Conservation (phyloP, 2,329 filamentous ascomycete species). For the Verticillium klebahnii region DNA sequence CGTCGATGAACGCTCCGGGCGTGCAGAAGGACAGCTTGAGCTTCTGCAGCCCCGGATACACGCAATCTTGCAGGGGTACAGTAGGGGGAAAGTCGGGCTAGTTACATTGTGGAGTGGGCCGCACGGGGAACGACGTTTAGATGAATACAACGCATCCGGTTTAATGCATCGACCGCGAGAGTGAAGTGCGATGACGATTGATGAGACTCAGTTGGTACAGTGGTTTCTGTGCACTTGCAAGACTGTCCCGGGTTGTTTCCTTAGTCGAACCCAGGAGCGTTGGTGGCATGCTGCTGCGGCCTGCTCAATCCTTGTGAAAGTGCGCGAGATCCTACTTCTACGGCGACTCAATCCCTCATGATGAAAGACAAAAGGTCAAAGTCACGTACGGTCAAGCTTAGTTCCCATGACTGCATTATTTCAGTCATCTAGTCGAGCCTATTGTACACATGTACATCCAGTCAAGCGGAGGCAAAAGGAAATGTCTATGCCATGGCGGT, state of each 20-base stretch:
- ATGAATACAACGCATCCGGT: background rate
- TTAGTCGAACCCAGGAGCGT: no score
- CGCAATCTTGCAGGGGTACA: background rate
- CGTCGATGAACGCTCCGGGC: background rate
- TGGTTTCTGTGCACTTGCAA: background rate
- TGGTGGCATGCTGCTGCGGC: no score
- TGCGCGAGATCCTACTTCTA: no score
- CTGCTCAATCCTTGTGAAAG: no score
- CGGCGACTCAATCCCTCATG: no score
- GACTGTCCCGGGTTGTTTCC: background rate
- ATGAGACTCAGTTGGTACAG: background rate
- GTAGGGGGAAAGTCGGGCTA: background rate
- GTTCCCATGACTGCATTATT: slow-evolving; percentile 1
- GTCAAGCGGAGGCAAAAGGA: slow-evolving; percentile 38
- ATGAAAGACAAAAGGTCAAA: background rate
- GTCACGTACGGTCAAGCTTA: background rate
- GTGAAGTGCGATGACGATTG: background rate
- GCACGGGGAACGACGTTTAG: background rate
- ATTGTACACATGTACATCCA: slow-evolving; percentile 51
- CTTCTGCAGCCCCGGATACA: background rate
- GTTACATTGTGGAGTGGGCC: background rate
- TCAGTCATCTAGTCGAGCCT: slow-evolving; percentile 42
- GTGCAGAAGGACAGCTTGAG: slow-evolving; percentile 5
- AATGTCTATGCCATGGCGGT: slow-evolving; percentile 45
- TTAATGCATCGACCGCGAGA: background rate